A percentile compares a stretch with the other conserved stretches of the same genome.
Conservation (phyloP, 2,329 filamentous ascomycete species). For the Fusarium cyanostomum region DNA sequence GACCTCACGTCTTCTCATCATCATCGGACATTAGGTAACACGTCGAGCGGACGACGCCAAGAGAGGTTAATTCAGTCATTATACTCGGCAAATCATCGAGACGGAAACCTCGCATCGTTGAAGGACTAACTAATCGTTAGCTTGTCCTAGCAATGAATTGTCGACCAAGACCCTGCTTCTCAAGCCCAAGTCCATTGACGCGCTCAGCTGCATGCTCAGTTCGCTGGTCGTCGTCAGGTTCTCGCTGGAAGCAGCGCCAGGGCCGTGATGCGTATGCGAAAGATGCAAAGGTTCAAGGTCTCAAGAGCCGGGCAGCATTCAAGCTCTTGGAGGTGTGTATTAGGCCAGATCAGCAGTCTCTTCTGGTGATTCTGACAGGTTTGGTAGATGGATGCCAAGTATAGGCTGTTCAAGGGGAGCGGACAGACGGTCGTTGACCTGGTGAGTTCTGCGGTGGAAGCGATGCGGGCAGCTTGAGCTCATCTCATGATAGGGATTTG, state of each 20-base stretch:
- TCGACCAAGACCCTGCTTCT: not conserved
- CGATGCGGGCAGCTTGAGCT: conserved; percentile 5
- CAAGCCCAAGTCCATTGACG: not conserved
- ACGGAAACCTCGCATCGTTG: too few relatives aligned
- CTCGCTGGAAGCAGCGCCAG: conserved; percentile 85
- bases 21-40: not conserved
- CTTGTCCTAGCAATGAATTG: conserved; percentile 8
- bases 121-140: not conserved
- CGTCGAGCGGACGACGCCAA: too few relatives aligned
- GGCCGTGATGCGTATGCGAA: conserved; percentile 75
- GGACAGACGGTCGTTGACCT: conserved; percentile 92
- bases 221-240: conserved; percentile 65
- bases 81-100: too few relatives aligned
- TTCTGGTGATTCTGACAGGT: not conserved
- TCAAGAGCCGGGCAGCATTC: conserved; percentile 93
- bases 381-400: conserved; percentile 79
- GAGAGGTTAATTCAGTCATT: too few relatives aligned
- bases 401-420: conserved; percentile 75
- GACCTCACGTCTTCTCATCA: not conserved
- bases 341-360: not conserved
- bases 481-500: conserved; percentile 70
- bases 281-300: conserved; percentile 78
- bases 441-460: conserved; percentile 57
- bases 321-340: conserved; percentile 81
- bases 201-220: not conserved